phyloP scores from a whole-genome alignment of 805 yeast species.

The Tetrapisispora arboricola region DNA sequence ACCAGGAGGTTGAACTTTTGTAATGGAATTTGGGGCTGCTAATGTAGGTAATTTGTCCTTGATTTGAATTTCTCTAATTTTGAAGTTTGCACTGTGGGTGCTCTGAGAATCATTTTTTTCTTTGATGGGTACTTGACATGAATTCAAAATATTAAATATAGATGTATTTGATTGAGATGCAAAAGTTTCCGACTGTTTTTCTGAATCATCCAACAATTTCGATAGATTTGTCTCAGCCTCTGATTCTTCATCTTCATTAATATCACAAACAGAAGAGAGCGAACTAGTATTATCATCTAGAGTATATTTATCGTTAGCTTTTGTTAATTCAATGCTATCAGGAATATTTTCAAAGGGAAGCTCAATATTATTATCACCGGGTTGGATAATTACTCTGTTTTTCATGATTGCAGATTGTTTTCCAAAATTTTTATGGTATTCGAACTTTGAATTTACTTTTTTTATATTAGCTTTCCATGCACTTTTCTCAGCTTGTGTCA shows the following conservation, averaged over 20 bases:
- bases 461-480: constrained; percentile 9
- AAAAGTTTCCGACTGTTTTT: not conserved
- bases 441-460: constrained; percentile 6
- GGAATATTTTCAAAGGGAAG: too few species aligned
- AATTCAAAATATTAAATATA: not conserved
- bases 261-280: not conserved
- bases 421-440: constrained; percentile 9
- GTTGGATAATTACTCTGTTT: constrained; percentile 1
- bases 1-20: too few species aligned
- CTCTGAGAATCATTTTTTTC: too few species aligned
- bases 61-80: too few species aligned
- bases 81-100: too few species aligned
- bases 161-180: not conserved
- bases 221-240: not conserved
- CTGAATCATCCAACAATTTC: not conserved
- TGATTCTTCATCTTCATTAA: not conserved
- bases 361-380: not conserved
- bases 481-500: constrained; percentile 13
- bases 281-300: not conserved
- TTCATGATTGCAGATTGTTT: constrained; percentile 13
- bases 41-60: too few species aligned
- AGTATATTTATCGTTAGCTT: not conserved
- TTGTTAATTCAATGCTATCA: not conserved
- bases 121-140: too few species aligned
- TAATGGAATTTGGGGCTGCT: too few species aligned